phyloP scores from a whole-genome alignment of 2,329 filamentous ascomycete genomes.

The Diatrype stigma region DNA sequence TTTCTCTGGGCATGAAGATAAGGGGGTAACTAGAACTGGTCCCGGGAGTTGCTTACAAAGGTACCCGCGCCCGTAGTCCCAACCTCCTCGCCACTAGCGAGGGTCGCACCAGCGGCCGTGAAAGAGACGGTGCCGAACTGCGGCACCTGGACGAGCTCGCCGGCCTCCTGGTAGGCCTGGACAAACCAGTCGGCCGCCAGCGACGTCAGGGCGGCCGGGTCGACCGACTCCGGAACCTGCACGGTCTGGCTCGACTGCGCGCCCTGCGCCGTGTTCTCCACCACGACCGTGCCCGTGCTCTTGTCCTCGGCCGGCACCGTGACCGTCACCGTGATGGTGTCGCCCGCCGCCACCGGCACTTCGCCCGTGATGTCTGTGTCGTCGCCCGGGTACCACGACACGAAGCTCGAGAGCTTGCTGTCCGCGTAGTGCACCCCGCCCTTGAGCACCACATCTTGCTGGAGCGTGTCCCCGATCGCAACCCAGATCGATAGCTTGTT shows the following conservation, averaged over 20 bases:
- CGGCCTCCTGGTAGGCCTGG: slow-evolving; percentile 10
- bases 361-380: slow-evolving; percentile 8
- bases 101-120: slow-evolving; percentile 8
- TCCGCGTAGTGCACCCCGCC: slow-evolving; percentile 9
- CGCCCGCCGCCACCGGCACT: slow-evolving; percentile 6
- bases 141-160: slow-evolving; percentile 9
- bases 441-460: slow-evolving; percentile 12
- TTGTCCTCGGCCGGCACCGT: slow-evolving; percentile 5
- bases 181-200: slow-evolving; percentile 13
- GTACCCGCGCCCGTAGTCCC: slow-evolving; percentile 5
- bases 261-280: slow-evolving; percentile 11
- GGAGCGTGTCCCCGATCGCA: slow-evolving; percentile 10
- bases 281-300: slow-evolving; percentile 8
- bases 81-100: slow-evolving; percentile 4
- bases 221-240: slow-evolving; percentile 4
- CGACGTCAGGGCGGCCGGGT: slow-evolving; percentile 5
- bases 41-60: no score
- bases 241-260: slow-evolving; percentile 7
- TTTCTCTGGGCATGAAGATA: no score
- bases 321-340: slow-evolving; percentile 10
- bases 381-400: slow-evolving; percentile 6
- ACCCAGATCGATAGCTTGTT: slow-evolving; percentile 12
- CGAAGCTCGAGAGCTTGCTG: slow-evolving; percentile 6
- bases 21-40: no score
- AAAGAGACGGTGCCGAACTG: slow-evolving; percentile 8